Conservation (phyloP, 2,329 filamentous ascomycete species). For the Cladosporium sp. region DNA sequence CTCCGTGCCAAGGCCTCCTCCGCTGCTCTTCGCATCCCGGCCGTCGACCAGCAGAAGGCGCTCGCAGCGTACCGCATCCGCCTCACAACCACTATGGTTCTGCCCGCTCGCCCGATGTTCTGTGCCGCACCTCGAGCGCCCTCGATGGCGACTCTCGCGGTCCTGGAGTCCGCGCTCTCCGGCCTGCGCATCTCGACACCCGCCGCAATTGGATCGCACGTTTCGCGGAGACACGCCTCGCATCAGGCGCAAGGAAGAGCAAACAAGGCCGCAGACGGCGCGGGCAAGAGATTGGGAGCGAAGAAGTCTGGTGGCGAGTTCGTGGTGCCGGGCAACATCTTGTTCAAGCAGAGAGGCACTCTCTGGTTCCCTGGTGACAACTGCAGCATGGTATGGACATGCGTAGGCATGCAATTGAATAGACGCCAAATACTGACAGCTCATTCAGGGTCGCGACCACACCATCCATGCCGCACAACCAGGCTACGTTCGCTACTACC, state of each 20-base stretch:
- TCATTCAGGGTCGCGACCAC: slow-evolving; percentile 69
- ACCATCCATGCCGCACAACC: slow-evolving; percentile 81
- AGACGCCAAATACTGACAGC: neutral
- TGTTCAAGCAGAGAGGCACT: slow-evolving; percentile 94
- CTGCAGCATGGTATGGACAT: slow-evolving; percentile 59
- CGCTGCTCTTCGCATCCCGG: slow-evolving; percentile 4
- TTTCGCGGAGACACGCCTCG: slow-evolving; percentile 47
- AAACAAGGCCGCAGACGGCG: slow-evolving; percentile 64
- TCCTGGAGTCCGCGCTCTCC: slow-evolving; percentile 27
- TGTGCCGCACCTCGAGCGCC: slow-evolving; percentile 16
- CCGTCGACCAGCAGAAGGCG: neutral
- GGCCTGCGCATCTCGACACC: slow-evolving; percentile 25
- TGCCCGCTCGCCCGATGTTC: slow-evolving; percentile 7
- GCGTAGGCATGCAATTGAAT: neutral
- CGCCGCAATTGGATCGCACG: slow-evolving; percentile 10
- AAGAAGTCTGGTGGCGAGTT: slow-evolving; percentile 92
- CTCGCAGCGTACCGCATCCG: slow-evolving; percentile 5
- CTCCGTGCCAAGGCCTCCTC: slow-evolving; percentile 9
- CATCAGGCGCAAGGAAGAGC: slow-evolving; percentile 61
- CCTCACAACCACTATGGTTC: slow-evolving; percentile 9
- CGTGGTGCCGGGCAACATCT: slow-evolving; percentile 93
- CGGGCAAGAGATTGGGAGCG: slow-evolving; percentile 83
- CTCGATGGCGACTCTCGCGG: slow-evolving; percentile 22
- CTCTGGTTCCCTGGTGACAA: slow-evolving; percentile 95
- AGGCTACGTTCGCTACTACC: slow-evolving; percentile 96